Evolutionary conservation across 805 yeast species (phyloP).

Genomic region (Saccharomycopsis schoenii): DNA sequence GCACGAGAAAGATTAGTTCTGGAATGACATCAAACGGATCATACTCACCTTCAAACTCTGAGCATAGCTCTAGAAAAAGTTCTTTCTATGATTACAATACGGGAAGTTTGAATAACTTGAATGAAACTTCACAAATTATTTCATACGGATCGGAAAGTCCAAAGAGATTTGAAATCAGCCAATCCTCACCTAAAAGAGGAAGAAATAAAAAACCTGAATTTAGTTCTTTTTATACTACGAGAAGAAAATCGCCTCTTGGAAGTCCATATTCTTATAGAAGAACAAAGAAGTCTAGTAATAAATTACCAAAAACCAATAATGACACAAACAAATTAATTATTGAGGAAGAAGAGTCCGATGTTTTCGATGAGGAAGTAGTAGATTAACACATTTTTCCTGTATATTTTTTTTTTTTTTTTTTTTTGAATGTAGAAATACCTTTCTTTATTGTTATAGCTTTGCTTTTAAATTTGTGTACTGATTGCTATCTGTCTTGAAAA

Average conservation of each 20-base stretch:
- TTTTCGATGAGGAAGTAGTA: background rate
- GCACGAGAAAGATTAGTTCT: conserved; percentile 2
- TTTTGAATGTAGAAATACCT: background rate
- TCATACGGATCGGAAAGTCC: conserved; percentile 4
- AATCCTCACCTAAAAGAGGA: conserved; percentile 4
- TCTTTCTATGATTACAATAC: conserved; percentile 18
- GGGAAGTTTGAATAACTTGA: conserved; percentile 8
- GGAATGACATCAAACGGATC: conserved; percentile 13
- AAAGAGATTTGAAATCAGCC: conserved; percentile 2
- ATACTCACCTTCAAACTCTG: conserved; percentile 17
- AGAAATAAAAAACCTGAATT: conserved; percentile 1
- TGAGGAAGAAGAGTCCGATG: background rate
- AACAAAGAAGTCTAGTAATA: background rate
- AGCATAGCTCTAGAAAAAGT: conserved; percentile 18
- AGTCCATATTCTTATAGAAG: conserved; percentile 9
- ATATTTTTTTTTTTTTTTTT: background rate
- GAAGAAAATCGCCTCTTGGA: conserved; percentile 16
- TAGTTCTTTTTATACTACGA: conserved; percentile 3
- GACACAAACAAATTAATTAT: background rate
- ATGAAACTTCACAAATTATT: conserved; percentile 10
- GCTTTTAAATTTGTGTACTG: no score
- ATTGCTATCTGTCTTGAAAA: no score
- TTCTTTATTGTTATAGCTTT: no score
- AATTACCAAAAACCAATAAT: background rate
- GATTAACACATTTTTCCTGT: background rate